Percentiles rank a stretch among this genome's conserved stretches.
Conservation (phyloP, 2,329 filamentous ascomycete genomes). For the Claviceps citrina region DNA sequence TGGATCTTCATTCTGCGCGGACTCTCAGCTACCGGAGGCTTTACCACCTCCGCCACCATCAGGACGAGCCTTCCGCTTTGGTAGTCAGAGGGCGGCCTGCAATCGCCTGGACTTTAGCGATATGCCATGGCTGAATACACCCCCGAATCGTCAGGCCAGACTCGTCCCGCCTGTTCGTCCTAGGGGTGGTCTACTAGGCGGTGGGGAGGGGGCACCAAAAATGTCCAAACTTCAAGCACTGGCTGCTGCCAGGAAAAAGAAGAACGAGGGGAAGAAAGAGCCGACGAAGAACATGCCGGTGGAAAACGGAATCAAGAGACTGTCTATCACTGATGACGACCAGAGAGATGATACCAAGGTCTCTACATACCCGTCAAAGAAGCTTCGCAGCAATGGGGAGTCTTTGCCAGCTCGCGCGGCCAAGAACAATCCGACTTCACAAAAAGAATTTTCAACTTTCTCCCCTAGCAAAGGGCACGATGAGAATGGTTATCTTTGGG, state of each 20-base stretch:
- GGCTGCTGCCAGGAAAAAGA: constrained; percentile 73
- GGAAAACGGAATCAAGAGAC: constrained; percentile 16
- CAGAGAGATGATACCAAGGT: constrained; percentile 16
- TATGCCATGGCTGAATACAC: constrained; percentile 70
- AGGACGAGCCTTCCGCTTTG: not conserved
- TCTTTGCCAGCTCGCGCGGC: not conserved
- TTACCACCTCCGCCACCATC: not conserved
- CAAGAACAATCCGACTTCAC: not conserved
- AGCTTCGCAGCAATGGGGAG: constrained; percentile 7
- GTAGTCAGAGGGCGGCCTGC: not conserved
- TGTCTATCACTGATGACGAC: constrained; percentile 16
- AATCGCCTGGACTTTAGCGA: constrained; percentile 50
- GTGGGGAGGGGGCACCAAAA: constrained; percentile 49
- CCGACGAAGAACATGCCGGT: constrained; percentile 13
- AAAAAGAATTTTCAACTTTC: not conserved
- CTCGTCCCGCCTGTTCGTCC: constrained; percentile 42
- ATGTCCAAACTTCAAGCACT: constrained; percentile 83
- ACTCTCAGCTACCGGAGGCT: constrained; percentile 3
- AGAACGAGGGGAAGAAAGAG: constrained; percentile 47
- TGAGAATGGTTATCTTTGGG: too few relatives aligned
- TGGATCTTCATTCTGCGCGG: constrained; percentile 7
- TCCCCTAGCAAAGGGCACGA: not conserved
- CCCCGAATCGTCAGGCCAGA: constrained; percentile 47
- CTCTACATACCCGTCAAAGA: constrained; percentile 10
- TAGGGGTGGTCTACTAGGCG: constrained; percentile 60